A percentile compares a stretch with the other conserved stretches of the same genome.
phyloP scores from a whole-genome alignment of 1,284 basidiomycete species.

The Laetiporus sulphureus region DNA sequence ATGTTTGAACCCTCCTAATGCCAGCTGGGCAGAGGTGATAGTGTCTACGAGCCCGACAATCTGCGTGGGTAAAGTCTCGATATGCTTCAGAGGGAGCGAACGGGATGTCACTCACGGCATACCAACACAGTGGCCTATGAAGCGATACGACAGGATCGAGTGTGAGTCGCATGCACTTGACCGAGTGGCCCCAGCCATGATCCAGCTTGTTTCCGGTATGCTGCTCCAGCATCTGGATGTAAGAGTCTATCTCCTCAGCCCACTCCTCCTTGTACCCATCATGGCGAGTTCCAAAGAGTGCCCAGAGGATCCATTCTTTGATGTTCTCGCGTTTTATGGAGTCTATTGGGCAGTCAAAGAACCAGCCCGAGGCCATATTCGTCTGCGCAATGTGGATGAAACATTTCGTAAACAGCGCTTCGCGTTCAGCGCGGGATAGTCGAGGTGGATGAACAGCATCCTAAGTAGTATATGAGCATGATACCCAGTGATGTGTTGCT shows the following conservation, averaged over 20 bases:
- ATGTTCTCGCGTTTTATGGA: slow-evolving; percentile 41
- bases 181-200: slow-evolving; percentile 28
- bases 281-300: slow-evolving; percentile 39
- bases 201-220: slow-evolving; percentile 33
- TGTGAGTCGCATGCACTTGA: slow-evolving; percentile 44
- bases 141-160: slow-evolving; percentile 46
- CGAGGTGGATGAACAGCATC: slow-evolving; percentile 34
- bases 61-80: slow-evolving; percentile 24
- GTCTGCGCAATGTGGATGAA: slow-evolving; percentile 23
- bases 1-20: slow-evolving; percentile 44
- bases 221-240: slow-evolving; percentile 33
- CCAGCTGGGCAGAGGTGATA: slow-evolving; percentile 33
- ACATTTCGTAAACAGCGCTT: slow-evolving; percentile 44
- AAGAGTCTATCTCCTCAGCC: slow-evolving; percentile 42
- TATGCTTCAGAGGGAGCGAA: neutral
- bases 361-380: slow-evolving; percentile 48
- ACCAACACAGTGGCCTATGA: slow-evolving; percentile 60
- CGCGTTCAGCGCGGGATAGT: slow-evolving; percentile 36
- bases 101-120: slow-evolving; percentile 35
- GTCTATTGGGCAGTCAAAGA: slow-evolving; percentile 26
- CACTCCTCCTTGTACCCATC: slow-evolving; percentile 30
- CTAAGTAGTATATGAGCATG: slow-evolving; percentile 18
- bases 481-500: neutral
- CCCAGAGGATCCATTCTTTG: slow-evolving; percentile 61
- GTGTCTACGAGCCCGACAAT: slow-evolving; percentile 47